Evolutionary conservation across 768 basidiomycete genomes (phyloP), one percentile per base, ranked within the genome.

Genomic region (Rhodotorula babjevae): DNA sequence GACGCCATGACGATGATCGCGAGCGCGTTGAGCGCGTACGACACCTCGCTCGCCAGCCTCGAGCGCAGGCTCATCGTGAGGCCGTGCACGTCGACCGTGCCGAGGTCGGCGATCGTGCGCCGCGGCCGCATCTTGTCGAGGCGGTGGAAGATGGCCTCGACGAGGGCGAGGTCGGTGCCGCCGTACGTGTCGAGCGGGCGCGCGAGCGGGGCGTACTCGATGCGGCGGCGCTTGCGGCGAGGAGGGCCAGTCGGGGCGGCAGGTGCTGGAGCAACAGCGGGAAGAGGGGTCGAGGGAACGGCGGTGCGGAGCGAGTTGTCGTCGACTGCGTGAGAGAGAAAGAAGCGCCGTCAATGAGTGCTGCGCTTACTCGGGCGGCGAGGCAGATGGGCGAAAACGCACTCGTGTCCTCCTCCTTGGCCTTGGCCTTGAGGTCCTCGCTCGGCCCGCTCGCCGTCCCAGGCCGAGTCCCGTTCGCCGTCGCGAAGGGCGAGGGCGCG

Each of bases 51-150:
- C 16, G 88, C 85, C 55, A 97, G 82, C 49, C 94, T 85, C 49
- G 91, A 95, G 46, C 93, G 89, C 53, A 99, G 82, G 44, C 91
- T 90, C 89, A 99, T 88, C n/a, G 88, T 88, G 62, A 99, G 84
- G n/a, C 88, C 88, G 78, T 96, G 93, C 69, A 97, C 88, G 77
- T 98, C 94, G 58, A 79, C 69, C 68, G 25, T 16, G 70, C 77
- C 78, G 14, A 78, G 67, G 56, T 78, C 78, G 33, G 55, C 49
- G 23, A 69, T 29, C 4, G 46, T 72, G 21, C 76, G 62, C 7
- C 61, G 55, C 15, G 67, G 67, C 23, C 75, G 71, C 21, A 53
- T 8, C 61, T 46, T 49, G 62, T 70, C 53, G 2, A 46, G 46
- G 7, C 33, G 27, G 11, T 53, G 52, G 27, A 65, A 6, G 18